Base-by-base conservation (phyloP, 495 filamentous ascomycete genomes). In the Hypoxylon perforatum region DNA sequence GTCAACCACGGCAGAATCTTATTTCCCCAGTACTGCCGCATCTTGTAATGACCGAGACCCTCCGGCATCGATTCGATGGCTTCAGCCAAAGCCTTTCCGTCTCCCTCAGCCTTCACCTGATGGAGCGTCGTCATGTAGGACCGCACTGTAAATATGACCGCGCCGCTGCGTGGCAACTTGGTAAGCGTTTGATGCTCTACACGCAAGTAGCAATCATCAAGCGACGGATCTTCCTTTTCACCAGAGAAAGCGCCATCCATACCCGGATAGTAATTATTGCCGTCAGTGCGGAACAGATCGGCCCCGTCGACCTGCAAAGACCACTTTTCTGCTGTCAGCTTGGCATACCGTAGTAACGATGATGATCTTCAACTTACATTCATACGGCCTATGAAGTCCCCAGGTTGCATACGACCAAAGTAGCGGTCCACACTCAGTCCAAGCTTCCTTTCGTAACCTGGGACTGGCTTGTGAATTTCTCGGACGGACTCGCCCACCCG, bases 161-260 rank as follows among this genome's bases (percentile, higher is more conserved):
- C 90, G 23, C 80, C 80, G 0, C 84, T 86, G 35, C 72, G 67
- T 1, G 89, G 88, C 11, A 92, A 71, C n/a, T 90, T 84, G 78
- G 90, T 88, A 35, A 93, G 75, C 1, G 87, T 90, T 71, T 93
- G 91, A 9, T 88, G 78, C 72, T 93, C 91, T 51, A 83, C 87
- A 0, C 91, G 81, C 33, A 92, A 71, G 56, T 79, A 67, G 48
- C 53, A 63, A 5, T 63, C 52, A 11, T 64, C 65, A 19, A 63
- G 1, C 0, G 36, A 50, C 7, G 57, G 57, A 22, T 61, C 56
- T n/a, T 44, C 45, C 21, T 66, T 66, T 22, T 69, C 36, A 0
- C 46, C 60, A 11, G 17, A 4, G 21, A 69, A 35, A 9, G 38
- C 28, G 6, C 65, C 47, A 0, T 65, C 55, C 0, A 46, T 63